These are phyloP conservation scores for Claviceps lovelessii DNA, from an alignment of 2,329 filamentous ascomycete species.

Conservation along the genomic window DNA sequence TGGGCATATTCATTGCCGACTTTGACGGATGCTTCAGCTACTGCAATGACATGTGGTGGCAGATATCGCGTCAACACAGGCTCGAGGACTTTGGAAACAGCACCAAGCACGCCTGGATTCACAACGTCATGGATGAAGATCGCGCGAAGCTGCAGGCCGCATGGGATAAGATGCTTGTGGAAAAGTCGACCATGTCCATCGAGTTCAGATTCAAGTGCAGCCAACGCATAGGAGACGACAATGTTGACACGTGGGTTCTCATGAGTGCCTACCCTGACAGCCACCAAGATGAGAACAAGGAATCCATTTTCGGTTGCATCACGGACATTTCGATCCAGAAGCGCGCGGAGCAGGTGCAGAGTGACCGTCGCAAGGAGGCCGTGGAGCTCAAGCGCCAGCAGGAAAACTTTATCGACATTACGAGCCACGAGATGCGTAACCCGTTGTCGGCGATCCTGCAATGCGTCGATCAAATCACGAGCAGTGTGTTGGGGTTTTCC, in stretches of 20 bases:
- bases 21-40: slow-evolving; percentile 53
- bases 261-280: slow-evolving; percentile 64
- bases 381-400: slow-evolving; percentile 62
- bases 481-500: slow-evolving; percentile 30
- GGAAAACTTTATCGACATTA: slow-evolving; percentile 60
- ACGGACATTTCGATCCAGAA: slow-evolving; percentile 80
- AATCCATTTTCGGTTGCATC: slow-evolving; percentile 64
- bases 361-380: slow-evolving; percentile 59
- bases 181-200: slow-evolving; percentile 49
- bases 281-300: slow-evolving; percentile 46
- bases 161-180: slow-evolving; percentile 40
- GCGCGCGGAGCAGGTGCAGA: slow-evolving; percentile 46
- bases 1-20: slow-evolving; percentile 72
- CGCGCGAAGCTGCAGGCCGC: slow-evolving; percentile 39
- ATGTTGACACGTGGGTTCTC: slow-evolving; percentile 58
- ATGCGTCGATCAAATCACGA: slow-evolving; percentile 57
- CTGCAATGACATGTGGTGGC: slow-evolving; percentile 50
- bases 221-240: slow-evolving; percentile 44
- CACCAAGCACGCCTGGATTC: slow-evolving; percentile 43
- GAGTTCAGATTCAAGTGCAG: slow-evolving; percentile 62
- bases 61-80: slow-evolving; percentile 52
- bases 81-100: slow-evolving; percentile 38
- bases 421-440: slow-evolving; percentile 62
- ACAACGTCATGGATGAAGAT: slow-evolving; percentile 55
- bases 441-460: slow-evolving; percentile 61